Evolutionary conservation across 2,329 filamentous ascomycete species (phyloP), one percentile per base, ranked within the genome.

Genomic region (Hypoxylon sp.): DNA sequence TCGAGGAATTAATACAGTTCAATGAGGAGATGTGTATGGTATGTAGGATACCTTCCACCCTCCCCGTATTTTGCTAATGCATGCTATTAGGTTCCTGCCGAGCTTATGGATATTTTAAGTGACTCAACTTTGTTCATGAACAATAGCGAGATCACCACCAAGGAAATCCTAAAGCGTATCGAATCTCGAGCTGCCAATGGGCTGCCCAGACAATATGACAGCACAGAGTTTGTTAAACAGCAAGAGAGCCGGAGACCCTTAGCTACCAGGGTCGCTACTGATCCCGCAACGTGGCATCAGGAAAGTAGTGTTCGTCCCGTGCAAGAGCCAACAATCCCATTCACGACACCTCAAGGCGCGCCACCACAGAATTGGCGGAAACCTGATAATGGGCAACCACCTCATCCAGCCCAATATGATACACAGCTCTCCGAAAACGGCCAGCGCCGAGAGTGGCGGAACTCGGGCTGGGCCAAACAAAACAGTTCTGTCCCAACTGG

Each of bases 21-120:
- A 98, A 98, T 73, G 96, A 98, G 79, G 91, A 93, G 79, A 97
- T 99, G 90, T 98, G 94, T 78, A 91, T 98, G 89, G 96, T 98
- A 87, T 82, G 91, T 84, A 52, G 7, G 60, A 38, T 25, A 5
- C n/a, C 7, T 25, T 32, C 48, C 36, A 5, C n/a, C 5, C 9
- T 41, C 53, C 67, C 30, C 3, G 45, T 14, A 28, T 55, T 48
- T 36, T 45, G 52, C 62, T 72, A 53, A 68, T 57, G 80, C 70
- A 79, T 70, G 58, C 13, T 62, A 68, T 41, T 73, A 98, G 96
- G 94, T 99, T 50, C 96, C 96, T 0, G 93, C 97, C 77, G 94
- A 98, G 76, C 87, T 99, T 25, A 90, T 94, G 75, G 91, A 92
- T 58, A 90, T 98, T 57, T 85, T 98, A 25, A 93, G 91, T 76